Percentiles rank a stretch among this genome's conserved stretches.
These are phyloP conservation scores for Edaphochlamys debaryana DNA, from an alignment of 139 green algal genomes.

Conservation along the genomic window DNA sequence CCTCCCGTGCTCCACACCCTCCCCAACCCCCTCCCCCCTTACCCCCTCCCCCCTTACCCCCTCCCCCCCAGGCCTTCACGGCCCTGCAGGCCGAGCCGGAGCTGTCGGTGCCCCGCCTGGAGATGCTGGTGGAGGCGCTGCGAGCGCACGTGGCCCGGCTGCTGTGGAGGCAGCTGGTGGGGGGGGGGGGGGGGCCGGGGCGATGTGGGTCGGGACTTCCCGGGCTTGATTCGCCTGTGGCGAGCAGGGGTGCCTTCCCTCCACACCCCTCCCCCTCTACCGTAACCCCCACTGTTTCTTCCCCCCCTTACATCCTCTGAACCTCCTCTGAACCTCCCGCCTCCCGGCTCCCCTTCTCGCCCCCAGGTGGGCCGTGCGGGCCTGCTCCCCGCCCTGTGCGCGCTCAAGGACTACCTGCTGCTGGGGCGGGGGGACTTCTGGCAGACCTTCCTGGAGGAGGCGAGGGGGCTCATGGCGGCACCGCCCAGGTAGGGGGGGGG, in stretches of 20 bases:
- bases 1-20: too few relatives aligned
- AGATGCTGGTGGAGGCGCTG: slow-evolving; percentile 24
- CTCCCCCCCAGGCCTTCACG: slow-evolving; percentile 28
- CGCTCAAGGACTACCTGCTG: slow-evolving; percentile 87
- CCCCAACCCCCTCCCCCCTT: background rate
- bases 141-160: slow-evolving; percentile 65
- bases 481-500: slow-evolving; percentile 66
- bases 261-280: too few relatives aligned
- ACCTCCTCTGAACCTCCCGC: too few relatives aligned
- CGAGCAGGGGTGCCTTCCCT: too few relatives aligned
- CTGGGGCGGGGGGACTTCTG: slow-evolving; percentile 83
- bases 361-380: slow-evolving; percentile 51
- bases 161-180: slow-evolving; percentile 85
- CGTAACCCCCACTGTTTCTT: too few relatives aligned
- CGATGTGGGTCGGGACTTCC: too few relatives aligned
- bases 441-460: slow-evolving; percentile 83
- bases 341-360: too few relatives aligned
- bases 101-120: slow-evolving; percentile 9
- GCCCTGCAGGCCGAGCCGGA: slow-evolving; percentile 23
- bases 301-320: too few relatives aligned
- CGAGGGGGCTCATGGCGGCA: slow-evolving; percentile 68
- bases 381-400: slow-evolving; percentile 76
- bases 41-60: too few relatives aligned
- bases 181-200: slow-evolving; percentile 25
- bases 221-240: too few relatives aligned